Base-by-base conservation (phyloP, 2,329 filamentous ascomycete species). In the Penicillium sp. region DNA sequence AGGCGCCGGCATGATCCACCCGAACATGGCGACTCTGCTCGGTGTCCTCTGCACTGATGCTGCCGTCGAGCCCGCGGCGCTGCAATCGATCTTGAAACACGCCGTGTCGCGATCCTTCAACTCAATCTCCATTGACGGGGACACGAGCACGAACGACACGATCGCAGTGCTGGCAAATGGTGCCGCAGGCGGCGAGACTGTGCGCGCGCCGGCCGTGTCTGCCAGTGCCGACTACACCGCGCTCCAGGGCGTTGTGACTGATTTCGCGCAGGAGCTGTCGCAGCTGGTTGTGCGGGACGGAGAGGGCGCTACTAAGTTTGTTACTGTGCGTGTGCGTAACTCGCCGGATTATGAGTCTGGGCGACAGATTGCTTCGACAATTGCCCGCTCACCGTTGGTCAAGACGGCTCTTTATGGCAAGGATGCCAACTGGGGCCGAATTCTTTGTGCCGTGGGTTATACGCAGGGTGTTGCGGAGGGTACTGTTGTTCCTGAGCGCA, bases 1-100 rank as follows among this genome's bases (percentile, higher is more conserved):
- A 80, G 94, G 94, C 57, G 94, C 94, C 6, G 94, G 94, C 70
- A 99, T 99, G 94, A 96, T 99, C 74, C 93, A 97, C 72, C 94
- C 94, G 48, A 97, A 99, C 80, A 96, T 99, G 93, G 94, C 92
- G 31, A 99, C 94, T 0, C 84, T 97, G 35, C 86, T 99, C 36
- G 92, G 91, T 53, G 89, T 97, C 60, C 84, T 97, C 69, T 92
- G 91, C 69, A 99, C 94, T 15, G 94, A 99, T 68, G 93, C 89
- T 0, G 89, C 92, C 31, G 85, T 97, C 68, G 82, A 86, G 0
- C 81, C 89, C 4, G 72, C 77, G 0, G 82, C 89, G 10, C 84
- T 97, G 58, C 85, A 87, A 49, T 75, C 82, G 0, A 82, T 94
- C 15, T 87, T 97, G 44, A 86, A 82, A 58, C 81, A 86, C 65